Conservation (phyloP, 352 stramenopile genomes). For the Saprolegnia parasitica region DNA sequence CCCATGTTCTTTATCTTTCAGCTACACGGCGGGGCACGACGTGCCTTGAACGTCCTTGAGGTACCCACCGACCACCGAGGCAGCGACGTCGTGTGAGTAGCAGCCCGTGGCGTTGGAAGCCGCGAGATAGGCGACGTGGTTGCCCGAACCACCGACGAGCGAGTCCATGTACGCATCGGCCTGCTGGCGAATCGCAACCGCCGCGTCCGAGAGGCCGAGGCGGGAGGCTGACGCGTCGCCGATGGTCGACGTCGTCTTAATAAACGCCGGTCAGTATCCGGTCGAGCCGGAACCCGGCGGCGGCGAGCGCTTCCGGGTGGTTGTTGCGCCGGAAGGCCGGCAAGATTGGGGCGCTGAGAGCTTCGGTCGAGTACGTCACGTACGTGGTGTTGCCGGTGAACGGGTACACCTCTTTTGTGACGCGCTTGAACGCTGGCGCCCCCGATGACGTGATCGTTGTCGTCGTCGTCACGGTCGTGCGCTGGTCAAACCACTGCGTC, state of each 20-base stretch:
- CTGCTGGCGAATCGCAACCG: conserved; percentile 35
- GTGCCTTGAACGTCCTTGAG: conserved; percentile 28
- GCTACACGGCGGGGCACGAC: neutral
- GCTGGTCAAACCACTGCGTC: conserved; percentile 44
- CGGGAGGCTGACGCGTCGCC: conserved; percentile 30
- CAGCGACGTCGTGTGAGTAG: conserved; percentile 34
- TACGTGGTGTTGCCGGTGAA: conserved; percentile 47
- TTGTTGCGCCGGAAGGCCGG: neutral
- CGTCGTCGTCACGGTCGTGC: conserved; percentile 37
- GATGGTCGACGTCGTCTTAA: conserved; percentile 29
- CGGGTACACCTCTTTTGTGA: conserved; percentile 46
- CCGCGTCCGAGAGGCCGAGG: conserved; percentile 31
- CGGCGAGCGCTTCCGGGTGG: conserved; percentile 1
- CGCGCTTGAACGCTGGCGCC: conserved; percentile 4
- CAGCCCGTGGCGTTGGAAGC: conserved; percentile 34
- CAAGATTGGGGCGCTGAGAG: neutral
- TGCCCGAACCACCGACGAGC: conserved; percentile 39
- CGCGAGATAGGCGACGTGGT: conserved; percentile 32
- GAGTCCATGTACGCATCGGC: conserved; percentile 37
- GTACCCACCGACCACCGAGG: conserved; percentile 29
- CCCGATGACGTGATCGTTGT: conserved; percentile 29
- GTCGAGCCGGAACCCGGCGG: conserved; percentile 41
- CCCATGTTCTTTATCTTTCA: too few relatives aligned
- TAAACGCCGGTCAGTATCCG: conserved; percentile 41
- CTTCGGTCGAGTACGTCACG: conserved; percentile 30